A percentile compares a stretch with the other conserved stretches of the same genome.
Conservation (phyloP, 495 filamentous ascomycete genomes). For the Penicillium silybi region DNA sequence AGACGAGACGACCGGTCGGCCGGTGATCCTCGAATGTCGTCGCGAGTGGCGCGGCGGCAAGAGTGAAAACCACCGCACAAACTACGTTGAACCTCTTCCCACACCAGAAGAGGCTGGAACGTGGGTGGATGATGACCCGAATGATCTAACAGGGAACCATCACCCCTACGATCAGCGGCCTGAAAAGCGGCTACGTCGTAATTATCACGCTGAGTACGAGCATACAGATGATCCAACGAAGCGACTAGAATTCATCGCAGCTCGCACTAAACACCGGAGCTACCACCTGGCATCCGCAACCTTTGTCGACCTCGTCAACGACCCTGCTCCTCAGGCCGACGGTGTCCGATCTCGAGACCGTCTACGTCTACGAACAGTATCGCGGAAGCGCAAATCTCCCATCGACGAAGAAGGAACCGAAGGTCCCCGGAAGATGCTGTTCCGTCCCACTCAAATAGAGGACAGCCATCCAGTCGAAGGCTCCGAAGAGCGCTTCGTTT, state of each 20-base stretch:
- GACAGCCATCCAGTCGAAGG: conserved; percentile 25
- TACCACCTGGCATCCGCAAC: conserved; percentile 58
- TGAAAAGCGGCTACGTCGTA: conserved; percentile 34
- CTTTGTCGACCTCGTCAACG: conserved; percentile 65
- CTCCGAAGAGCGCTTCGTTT: conserved; percentile 46
- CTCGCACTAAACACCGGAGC: conserved; percentile 54
- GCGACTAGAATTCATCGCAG: conserved; percentile 49
- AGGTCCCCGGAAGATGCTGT: conserved; percentile 28
- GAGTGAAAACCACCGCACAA: conserved; percentile 61
- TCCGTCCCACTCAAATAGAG: conserved; percentile 29
- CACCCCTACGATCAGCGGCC: conserved; percentile 37
- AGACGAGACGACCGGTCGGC: conserved; percentile 57
- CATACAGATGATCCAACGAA: conserved; percentile 35
- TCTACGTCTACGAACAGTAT: conserved; percentile 51
- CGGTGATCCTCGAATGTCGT: conserved; percentile 65
- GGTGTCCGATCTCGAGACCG: conserved; percentile 41
- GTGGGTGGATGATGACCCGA: conserved; percentile 15
- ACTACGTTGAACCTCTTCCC: conserved; percentile 58
- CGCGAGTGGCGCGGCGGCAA: conserved; percentile 63
- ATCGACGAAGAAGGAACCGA: conserved; percentile 37
- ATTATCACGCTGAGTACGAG: conserved; percentile 47
- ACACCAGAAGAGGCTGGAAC: conserved; percentile 36
- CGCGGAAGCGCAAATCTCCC: conserved; percentile 36
- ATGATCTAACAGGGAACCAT: conserved; percentile 23
- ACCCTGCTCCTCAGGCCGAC: conserved; percentile 36